These are phyloP conservation scores for Eucalyptus albens DNA, from an alignment of 345 rosid genomes.

Conservation along the genomic window DNA sequence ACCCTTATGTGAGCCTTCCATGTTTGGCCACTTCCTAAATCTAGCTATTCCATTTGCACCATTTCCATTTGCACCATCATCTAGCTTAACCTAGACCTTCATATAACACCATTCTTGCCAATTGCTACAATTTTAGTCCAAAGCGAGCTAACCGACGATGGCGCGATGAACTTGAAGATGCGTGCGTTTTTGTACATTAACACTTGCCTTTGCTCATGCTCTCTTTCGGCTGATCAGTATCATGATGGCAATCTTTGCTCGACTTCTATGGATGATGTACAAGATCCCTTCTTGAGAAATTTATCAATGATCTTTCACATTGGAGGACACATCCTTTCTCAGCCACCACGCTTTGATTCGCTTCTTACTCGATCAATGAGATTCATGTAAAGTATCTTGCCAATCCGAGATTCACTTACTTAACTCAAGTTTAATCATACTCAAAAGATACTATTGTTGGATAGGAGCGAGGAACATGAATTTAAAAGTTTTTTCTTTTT, in stretches of 20 bases:
- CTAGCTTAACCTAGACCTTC: not conserved
- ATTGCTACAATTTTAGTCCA: not conserved
- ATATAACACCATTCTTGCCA: not conserved
- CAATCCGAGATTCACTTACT: not conserved
- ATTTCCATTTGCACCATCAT: not conserved
- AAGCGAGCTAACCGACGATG: not conserved
- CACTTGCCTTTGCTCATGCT: not conserved
- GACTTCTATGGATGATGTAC: not conserved
- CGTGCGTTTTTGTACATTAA: not conserved
- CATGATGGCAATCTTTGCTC: not conserved
- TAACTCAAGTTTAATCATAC: not conserved
- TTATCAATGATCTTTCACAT: not conserved
- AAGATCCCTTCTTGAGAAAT: not conserved
- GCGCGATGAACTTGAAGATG: not conserved
- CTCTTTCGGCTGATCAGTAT: not conserved
- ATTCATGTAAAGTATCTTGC: not conserved
- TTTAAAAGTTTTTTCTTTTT: not conserved
- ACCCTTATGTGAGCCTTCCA: not conserved
- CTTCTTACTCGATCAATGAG: not conserved
- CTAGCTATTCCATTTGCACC: not conserved
- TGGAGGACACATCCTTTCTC: not conserved
- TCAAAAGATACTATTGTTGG: not conserved
- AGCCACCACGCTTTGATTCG: not conserved
- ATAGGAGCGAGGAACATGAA: not conserved
- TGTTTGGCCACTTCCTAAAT: not conserved